These are phyloP conservation scores for Halophytophthora polymorphica DNA, from an alignment of 352 stramenopile species.

Conservation along the genomic window DNA sequence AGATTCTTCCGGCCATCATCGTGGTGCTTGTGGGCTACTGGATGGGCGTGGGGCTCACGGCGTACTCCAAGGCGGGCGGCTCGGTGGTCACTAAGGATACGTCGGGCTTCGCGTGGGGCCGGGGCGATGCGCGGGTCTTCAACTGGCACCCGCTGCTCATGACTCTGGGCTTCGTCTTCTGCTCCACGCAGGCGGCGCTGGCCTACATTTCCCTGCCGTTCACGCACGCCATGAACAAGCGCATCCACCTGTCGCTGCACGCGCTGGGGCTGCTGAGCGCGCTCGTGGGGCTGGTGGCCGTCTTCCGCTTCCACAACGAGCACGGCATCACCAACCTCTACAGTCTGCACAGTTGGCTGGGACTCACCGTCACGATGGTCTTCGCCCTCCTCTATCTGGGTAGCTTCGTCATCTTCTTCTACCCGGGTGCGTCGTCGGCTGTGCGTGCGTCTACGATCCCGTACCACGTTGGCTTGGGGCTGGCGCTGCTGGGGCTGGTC, in stretches of 20 bases:
- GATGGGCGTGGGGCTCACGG: conserved; percentile 68
- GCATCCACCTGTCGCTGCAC: conserved; percentile 75
- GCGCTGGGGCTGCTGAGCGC: conserved; percentile 57
- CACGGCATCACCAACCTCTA: conserved; percentile 85
- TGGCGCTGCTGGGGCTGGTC: conserved; percentile 61
- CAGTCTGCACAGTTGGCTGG: conserved; percentile 87
- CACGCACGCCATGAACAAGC: conserved; percentile 65
- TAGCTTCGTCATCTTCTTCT: conserved; percentile 75
- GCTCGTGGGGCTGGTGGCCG: conserved; percentile 54
- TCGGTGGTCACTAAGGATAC: conserved; percentile 39
- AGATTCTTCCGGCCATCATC: conserved; percentile 55
- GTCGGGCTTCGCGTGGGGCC: conserved; percentile 70
- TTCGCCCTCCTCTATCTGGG: conserved; percentile 54
- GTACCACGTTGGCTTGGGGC: conserved; percentile 67
- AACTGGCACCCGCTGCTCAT: conserved; percentile 89
- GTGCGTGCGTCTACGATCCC: conserved; percentile 42
- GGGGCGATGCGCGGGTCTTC: conserved; percentile 66
- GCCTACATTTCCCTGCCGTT: conserved; percentile 71
- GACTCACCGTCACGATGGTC: conserved; percentile 55
- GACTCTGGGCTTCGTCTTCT: conserved; percentile 81
- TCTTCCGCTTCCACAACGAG: conserved; percentile 88
- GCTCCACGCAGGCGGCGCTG: conserved; percentile 61
- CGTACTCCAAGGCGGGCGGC: conserved; percentile 42
- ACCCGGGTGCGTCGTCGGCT: conserved; percentile 47
- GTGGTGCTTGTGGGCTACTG: conserved; percentile 69